Evolutionary conservation across 345 rosid genomes (phyloP), one percentile per base, ranked within the genome.

Genomic region (Microthlaspi erraticum): DNA sequence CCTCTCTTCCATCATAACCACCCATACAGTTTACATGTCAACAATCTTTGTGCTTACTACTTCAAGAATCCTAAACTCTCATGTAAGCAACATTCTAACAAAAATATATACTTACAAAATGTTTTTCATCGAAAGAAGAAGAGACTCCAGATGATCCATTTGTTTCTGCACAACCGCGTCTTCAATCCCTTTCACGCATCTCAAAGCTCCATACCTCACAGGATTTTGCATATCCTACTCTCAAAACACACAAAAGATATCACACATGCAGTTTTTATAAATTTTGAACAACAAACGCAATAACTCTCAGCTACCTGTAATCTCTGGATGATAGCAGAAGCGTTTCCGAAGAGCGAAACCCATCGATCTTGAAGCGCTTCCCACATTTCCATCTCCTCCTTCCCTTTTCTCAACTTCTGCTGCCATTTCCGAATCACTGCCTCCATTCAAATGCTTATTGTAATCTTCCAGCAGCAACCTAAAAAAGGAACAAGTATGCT

Each of bases 351-450:
- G 59, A 79, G 92, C 0, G 88, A 85, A 23, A 83, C 65, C 63
- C 89, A 64, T 55, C 81, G 83, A 74, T 81, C 77, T 68, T 89
- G 98, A 78, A 86, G 78, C 44, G 81, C 78, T 16, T 81, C 87
- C 98, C 98, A 87, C 16, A 77, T 81, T 4, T 73, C 79, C 87
- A 89, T 82, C 68, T 83, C 87, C 20, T 86, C 91, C 69, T 79
- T 81, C 5, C 76, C 86, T 68, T 73, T 88, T 71, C 76, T 82
- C 51, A 85, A 79, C 67, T 75, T 85, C 73, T 87, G 91, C 70
- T 86, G 96, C 63, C 86, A 88, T 69, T 91, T 89, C 80, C 66
- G 86, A 45, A 88, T 80, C 2, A 84, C 45, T 45, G 75, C 81
- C 77, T 91, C 98, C 97, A 93, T 89, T 68, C 69, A 43, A 73